A percentile compares a stretch with the other conserved stretches of the same genome.
These are phyloP conservation scores for Chenopodium formosanum DNA, from an alignment of 148 eudicot genomes.

Conservation along the genomic window DNA sequence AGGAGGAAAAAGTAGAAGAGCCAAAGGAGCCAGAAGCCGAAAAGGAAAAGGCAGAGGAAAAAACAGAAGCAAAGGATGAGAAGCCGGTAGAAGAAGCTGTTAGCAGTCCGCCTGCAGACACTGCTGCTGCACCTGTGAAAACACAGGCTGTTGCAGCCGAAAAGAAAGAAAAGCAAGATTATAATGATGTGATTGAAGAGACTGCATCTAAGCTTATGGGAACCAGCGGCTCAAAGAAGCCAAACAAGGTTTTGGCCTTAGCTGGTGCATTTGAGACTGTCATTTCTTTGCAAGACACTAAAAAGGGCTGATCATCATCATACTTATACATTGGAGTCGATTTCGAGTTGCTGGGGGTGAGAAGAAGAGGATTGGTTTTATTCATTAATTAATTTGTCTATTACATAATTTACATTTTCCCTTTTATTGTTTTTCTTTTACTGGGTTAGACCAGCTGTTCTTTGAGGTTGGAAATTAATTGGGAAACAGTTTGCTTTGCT, in stretches of 20 bases:
- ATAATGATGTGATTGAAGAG: slow-evolving; percentile 64
- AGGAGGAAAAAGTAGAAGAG: slow-evolving; percentile 9
- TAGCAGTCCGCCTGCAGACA: neutral
- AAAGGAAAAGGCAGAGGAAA: slow-evolving; percentile 21
- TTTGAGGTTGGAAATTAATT: slow-evolving; percentile 13
- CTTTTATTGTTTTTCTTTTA: neutral
- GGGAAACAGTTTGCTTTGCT: slow-evolving; percentile 7
- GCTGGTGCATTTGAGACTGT: slow-evolving; percentile 83
- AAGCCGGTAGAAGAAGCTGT: neutral
- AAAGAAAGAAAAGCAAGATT: slow-evolving; percentile 46
- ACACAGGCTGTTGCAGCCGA: slow-evolving; percentile 10
- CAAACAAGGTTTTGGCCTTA: slow-evolving; percentile 63
- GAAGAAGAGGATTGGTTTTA: neutral
- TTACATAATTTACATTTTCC: neutral
- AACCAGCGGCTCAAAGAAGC: slow-evolving; percentile 19
- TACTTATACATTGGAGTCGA: neutral
- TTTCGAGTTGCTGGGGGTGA: neutral
- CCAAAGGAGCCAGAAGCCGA: slow-evolving; percentile 16
- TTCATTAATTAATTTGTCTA: slow-evolving; percentile 12
- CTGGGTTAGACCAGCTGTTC: slow-evolving; percentile 10
- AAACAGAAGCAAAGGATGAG: slow-evolving; percentile 22
- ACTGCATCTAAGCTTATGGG: slow-evolving; percentile 58
- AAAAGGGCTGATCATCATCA: slow-evolving; percentile 24
- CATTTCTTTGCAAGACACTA: slow-evolving; percentile 51
- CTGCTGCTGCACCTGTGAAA: slow-evolving; percentile 1